Evolutionary conservation across 257 asterid species (phyloP), one percentile per base, ranked within the genome.

Genomic region (Petrea volubilis): DNA sequence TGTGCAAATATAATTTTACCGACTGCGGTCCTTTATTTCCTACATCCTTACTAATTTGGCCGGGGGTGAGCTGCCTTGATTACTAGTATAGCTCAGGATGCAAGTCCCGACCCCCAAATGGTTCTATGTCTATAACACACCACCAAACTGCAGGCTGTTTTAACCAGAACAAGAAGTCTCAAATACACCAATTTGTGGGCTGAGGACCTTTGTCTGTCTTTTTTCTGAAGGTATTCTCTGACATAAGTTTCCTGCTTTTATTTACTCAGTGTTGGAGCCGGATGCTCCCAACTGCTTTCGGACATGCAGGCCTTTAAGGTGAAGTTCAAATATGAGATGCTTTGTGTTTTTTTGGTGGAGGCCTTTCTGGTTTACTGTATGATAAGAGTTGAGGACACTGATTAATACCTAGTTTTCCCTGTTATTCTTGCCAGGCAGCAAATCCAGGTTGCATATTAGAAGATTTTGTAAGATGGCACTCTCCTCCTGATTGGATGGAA

Each of bases 291-390:
- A 76, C 97, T 95, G 76, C 97, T 95, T 74, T 92, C 99, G 0
- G 99, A 95, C 81, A 95, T 95, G 98, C 99, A 95, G 91, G 99
- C 98, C 75, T 95, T 95, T 86, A 95, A 95, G 97, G 99, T 92
- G 86, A 79, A 74, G 70, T 78, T 78, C 80, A 53, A 70, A 50
- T 17, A 55, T 66, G 49, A 46, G 73, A 60, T 69, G 31, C 69
- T 63, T 81, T 9, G 9, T 18, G 11, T 64, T 64, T 62, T 31
- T 38, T 72, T 43, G 41, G 24, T 53, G 44, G n/a, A 64, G 65
- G 64, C 57, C 24, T 49, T 68, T 67, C 63, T 29, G n/a, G 68
- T 50, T 67, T 61, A 44, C 36, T 50, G 31, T 73, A 12, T 44
- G 71, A 56, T 38, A 52, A 62, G 65, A 62, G 33, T 43, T 73